phyloP scores from a whole-genome alignment of 805 yeast genomes.

The Brettanomyces custersianus region DNA sequence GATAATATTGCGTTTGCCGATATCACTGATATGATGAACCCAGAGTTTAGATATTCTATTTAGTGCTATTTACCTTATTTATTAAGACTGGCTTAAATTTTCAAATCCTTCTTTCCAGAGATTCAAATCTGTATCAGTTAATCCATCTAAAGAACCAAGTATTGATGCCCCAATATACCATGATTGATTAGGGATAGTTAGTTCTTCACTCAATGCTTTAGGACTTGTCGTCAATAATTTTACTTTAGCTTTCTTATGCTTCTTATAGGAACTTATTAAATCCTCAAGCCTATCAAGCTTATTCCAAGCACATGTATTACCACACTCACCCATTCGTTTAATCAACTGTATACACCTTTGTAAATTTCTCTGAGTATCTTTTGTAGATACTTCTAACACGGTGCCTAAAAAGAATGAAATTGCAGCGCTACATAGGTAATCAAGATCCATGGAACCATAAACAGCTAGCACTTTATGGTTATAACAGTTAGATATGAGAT shows the following conservation, averaged over 20 bases:
- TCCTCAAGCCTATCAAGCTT: conserved; percentile 11
- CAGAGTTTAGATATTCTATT: conserved; percentile 8
- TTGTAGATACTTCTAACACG: conserved; percentile 11
- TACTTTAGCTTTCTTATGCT: conserved; percentile 1
- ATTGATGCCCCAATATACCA: conserved; percentile 7
- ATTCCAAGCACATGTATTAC: conserved; percentile 13
- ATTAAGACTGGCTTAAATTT: too few relatives aligned
- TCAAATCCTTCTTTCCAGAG: conserved; percentile 16
- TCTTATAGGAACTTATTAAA: conserved; percentile 11
- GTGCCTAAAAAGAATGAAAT: conserved; percentile 21
- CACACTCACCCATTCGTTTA: conserved; percentile 11
- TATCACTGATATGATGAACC: conserved; percentile 9
- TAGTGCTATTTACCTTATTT: too few relatives aligned
- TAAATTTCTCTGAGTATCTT: conserved; percentile 9
- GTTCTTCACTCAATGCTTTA: background rate
- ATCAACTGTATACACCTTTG: conserved; percentile 13
- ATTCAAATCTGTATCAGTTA: conserved; percentile 14
- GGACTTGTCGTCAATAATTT: background rate
- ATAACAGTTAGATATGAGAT: conserved; percentile 3
- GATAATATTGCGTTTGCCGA: conserved; percentile 11
- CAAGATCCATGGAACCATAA: conserved; percentile 21
- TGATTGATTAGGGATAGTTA: background rate
- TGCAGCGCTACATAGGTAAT: conserved; percentile 19
- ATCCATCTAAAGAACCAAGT: conserved; percentile 12
- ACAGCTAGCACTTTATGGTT: conserved; percentile 10